These are phyloP conservation scores for Pseudogymnoascus sp. DNA, from an alignment of 2,329 filamentous ascomycete species.

Conservation along the genomic window DNA sequence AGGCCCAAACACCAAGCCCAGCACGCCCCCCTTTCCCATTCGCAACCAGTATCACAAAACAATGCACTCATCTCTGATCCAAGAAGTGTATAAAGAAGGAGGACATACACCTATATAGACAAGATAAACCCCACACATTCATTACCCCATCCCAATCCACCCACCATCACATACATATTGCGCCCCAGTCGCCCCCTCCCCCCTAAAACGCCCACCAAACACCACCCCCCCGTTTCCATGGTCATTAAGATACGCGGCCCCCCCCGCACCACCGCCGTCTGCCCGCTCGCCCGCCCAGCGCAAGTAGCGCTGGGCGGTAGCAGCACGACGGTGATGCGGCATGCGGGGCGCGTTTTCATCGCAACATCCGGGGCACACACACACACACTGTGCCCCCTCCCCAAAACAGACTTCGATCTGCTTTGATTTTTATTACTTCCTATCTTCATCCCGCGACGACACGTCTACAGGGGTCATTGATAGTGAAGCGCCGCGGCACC, in stretches of 20 bases:
- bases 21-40: background rate
- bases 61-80: background rate
- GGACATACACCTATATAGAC: constrained; percentile 2
- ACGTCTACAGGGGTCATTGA: background rate
- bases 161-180: background rate
- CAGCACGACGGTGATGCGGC: background rate
- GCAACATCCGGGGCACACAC: background rate
- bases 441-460: background rate
- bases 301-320: background rate
- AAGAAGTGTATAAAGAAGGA: background rate
- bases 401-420: background rate
- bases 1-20: background rate
- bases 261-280: background rate
- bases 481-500: constrained; percentile 11
- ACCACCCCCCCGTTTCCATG: background rate
- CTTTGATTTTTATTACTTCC: background rate
- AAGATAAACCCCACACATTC: background rate
- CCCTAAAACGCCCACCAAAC: background rate
- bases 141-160: background rate
- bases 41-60: background rate
- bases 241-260: background rate
- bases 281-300: background rate
- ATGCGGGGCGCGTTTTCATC: background rate
- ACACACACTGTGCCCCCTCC: background rate
- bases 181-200: background rate